Conservation (phyloP, 495 filamentous ascomycete genomes). For the Aspergillus sclerotiicarbonarius region DNA sequence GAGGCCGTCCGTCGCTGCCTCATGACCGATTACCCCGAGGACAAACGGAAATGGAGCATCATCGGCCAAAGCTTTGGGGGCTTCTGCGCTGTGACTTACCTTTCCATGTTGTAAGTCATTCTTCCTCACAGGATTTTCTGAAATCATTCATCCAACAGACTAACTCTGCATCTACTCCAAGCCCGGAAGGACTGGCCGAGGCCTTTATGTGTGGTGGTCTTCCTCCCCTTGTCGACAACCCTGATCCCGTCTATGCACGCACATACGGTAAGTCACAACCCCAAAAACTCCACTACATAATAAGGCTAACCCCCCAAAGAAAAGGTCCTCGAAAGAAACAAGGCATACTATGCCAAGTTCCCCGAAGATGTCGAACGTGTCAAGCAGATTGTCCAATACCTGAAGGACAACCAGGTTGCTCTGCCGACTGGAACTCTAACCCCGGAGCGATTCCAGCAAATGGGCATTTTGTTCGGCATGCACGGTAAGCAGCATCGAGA, state of each 20-base stretch:
- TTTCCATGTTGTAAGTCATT: slow-evolving; percentile 65
- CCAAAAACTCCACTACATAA: slow-evolving; percentile 2
- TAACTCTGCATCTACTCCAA: slow-evolving; percentile 19
- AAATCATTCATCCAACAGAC: background rate
- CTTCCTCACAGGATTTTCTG: background rate
- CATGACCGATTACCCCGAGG: slow-evolving; percentile 64
- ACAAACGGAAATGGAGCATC: slow-evolving; percentile 75
- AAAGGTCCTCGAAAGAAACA: slow-evolving; percentile 64
- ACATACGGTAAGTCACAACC: slow-evolving; percentile 53
- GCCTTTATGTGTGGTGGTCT: slow-evolving; percentile 82
- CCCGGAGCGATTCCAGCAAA: slow-evolving; percentile 64
- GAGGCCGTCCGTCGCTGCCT: slow-evolving; percentile 78
- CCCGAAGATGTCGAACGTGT: slow-evolving; percentile 77
- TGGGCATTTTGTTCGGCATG: slow-evolving; percentile 73
- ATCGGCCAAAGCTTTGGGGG: slow-evolving; percentile 93
- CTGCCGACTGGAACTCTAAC: slow-evolving; percentile 69
- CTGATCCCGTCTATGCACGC: slow-evolving; percentile 72
- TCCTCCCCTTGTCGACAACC: slow-evolving; percentile 65
- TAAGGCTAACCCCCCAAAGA: slow-evolving; percentile 29
- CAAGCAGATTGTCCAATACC: slow-evolving; percentile 60
- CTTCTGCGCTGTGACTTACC: slow-evolving; percentile 76
- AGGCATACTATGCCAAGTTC: slow-evolving; percentile 79
- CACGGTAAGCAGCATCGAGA: slow-evolving; percentile 64
- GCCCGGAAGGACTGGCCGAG: slow-evolving; percentile 73
- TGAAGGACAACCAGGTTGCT: slow-evolving; percentile 54